Evolutionary conservation across 345 rosid genomes (phyloP), one percentile per base, ranked within the genome.

Genomic region (Geranium rotundifolium): DNA sequence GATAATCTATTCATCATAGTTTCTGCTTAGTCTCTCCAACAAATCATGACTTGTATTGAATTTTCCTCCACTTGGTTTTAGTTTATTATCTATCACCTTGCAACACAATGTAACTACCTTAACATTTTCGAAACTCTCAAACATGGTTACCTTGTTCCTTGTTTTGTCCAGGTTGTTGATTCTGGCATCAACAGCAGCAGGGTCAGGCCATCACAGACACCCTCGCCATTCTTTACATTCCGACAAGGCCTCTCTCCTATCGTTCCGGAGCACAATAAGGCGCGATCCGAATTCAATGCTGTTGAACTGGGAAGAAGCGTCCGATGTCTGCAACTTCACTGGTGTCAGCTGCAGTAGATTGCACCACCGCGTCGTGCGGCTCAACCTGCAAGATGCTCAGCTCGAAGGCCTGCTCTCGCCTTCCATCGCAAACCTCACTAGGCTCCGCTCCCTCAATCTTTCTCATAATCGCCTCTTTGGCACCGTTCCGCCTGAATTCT

Each of bases 161-260:
- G 67, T 74, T 18, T 58, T 80, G 5, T 64, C 68, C 57, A 72
- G 60, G 56, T 56, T 57, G 58, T 72, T 67, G 30, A 37, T 66
- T 58, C 50, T 62, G 46, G 61, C 54, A 5, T 63, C 27, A 23
- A 23, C 27, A 23, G 27, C 27, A 23, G 27, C 39, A 20, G 14
- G 54, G 34, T 50, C 8, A n/a, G 70, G 65, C 59, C 19, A 27
- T 34, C 61, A 63, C 57, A 41, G 29, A 54, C 65, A 62, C 46
- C 61, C 27, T 52, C 67, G 0, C 68, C 80, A 64, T 55, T 77
- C 82, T 16, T 57, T 80, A 73, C 39, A 46, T 1, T 54, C 69
- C 1, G 85, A 83, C 77, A 76, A 75, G 70, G 77, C 69, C 2
- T 82, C 76, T n/a, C 83, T 84, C 61, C 79, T 81, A 9, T 71